Base-by-base conservation (phyloP, 345 rosid genomes). In the Xanthoceras sorbifolium region DNA sequence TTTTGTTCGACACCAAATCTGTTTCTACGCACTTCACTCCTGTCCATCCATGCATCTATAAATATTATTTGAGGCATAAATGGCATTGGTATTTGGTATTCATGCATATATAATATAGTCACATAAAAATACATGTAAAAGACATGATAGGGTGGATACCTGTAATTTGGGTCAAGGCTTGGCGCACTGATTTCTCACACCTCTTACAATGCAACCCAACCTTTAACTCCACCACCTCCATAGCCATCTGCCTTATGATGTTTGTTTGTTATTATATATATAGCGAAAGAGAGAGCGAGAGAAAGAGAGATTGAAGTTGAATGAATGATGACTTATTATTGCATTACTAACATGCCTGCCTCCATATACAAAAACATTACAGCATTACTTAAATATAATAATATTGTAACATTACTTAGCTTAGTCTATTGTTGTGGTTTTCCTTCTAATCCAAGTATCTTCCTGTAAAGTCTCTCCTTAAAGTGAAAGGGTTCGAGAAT, bases 181-280 rank as follows among this genome's bases (percentile, higher is more conserved):
- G 72, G 66, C 86, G 82, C 6, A 80, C 82, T 6, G 81, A 31
- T 76, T 80, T 80, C 76, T 82, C 86, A 25, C 84, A 85, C 9
- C 77, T 75, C 79, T 76, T 82, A 82, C 86, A 85, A 46, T 85
- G 86, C 60, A 85, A 62, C 22, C 82, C 75, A 1, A 80, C 88
- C 79, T 76, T 82, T 34, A 82, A 28, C 59, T 82, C 81, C 8
- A 82, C 77, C 31, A 78, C 79, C 84, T 57, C 62, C 62, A 8
- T 57, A 3, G 28, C 28, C 25, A 42, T 57, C 62, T 57, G 28
- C 3, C 25, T 8, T 6, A 18, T 7, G 62, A 57, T 65, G 25
- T 18, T 22, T 54, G 31, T 7, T 17, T 52, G 20, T 48, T 28
- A 57, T 57, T 57, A 57, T n/a, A 69, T 29, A 69, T 34, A 18